Evolutionary conservation across 768 basidiomycete genomes (phyloP).

Genomic region (Vararia minispora): DNA sequence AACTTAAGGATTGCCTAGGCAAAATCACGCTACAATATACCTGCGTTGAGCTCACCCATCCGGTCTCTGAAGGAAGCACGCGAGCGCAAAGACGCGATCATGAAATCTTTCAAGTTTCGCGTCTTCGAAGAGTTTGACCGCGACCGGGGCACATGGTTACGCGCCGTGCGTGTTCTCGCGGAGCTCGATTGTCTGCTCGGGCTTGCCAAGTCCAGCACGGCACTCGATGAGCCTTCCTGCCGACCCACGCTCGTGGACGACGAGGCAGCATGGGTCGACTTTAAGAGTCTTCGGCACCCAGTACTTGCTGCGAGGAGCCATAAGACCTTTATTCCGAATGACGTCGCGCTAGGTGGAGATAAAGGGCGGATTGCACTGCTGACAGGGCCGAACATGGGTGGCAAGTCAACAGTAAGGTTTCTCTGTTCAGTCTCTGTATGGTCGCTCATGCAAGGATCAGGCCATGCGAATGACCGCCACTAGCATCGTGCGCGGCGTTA

Average conservation of each 20-base stretch:
- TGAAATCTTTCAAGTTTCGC: slow-evolving; percentile 75
- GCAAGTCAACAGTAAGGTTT: slow-evolving; percentile 60
- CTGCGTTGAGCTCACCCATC: slow-evolving; percentile 57
- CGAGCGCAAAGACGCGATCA: slow-evolving; percentile 69
- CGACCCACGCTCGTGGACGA: slow-evolving; percentile 80
- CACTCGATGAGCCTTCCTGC: slow-evolving; percentile 90
- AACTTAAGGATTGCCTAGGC: slow-evolving; percentile 31
- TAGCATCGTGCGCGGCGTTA: slow-evolving; percentile 51
- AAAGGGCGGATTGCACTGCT: slow-evolving; percentile 70
- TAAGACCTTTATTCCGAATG: slow-evolving; percentile 82
- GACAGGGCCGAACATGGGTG: slow-evolving; percentile 91
- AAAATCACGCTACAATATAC: slow-evolving; percentile 67
- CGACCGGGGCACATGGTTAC: slow-evolving; percentile 72
- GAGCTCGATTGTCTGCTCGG: slow-evolving; percentile 96
- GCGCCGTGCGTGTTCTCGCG: slow-evolving; percentile 75
- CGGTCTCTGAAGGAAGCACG: slow-evolving; percentile 87
- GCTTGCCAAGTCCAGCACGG: slow-evolving; percentile 78
- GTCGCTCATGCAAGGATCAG: slow-evolving; percentile 21
- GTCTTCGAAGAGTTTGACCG: slow-evolving; percentile 74
- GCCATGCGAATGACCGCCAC: slow-evolving; percentile 94
- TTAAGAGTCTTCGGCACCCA: slow-evolving; percentile 84
- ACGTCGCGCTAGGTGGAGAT: slow-evolving; percentile 75
- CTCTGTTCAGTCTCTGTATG: not conserved
- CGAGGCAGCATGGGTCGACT: slow-evolving; percentile 74
- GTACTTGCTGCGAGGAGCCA: slow-evolving; percentile 60